These are phyloP conservation scores for Crithidia sp. DNA, from an alignment of 208 protist species.

Conservation along the genomic window DNA sequence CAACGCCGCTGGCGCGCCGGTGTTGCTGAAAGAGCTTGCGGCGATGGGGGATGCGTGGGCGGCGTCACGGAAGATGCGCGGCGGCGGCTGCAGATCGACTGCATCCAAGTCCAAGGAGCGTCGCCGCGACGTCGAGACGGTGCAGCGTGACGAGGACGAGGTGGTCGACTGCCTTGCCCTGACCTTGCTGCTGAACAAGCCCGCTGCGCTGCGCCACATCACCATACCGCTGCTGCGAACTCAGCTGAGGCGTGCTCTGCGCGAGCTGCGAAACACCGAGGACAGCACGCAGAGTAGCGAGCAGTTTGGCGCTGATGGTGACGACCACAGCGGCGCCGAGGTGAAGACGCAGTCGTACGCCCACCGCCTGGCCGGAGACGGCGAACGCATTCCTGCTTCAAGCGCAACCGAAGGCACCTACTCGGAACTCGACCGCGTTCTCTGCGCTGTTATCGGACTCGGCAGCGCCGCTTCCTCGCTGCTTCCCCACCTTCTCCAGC, in stretches of 20 bases:
- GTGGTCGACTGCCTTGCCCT: constrained; percentile 53
- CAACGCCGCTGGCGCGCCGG: constrained; percentile 14
- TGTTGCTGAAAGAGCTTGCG: constrained; percentile 32
- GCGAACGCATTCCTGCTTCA: too few species aligned
- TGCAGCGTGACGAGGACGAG: constrained; percentile 10
- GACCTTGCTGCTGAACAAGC: constrained; percentile 63
- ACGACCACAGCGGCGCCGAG: too few species aligned
- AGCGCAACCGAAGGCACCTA: too few species aligned
- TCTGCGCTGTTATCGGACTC: constrained; percentile 69
- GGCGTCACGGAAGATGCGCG: neutral
- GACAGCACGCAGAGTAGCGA: neutral
- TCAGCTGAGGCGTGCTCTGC: constrained; percentile 22
- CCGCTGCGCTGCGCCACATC: constrained; percentile 37
- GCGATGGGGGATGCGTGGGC: constrained; percentile 43
- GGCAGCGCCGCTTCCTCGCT: constrained; percentile 40
- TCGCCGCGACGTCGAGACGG: neutral
- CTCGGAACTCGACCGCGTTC: constrained; percentile 22
- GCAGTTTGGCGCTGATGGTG: too few species aligned
- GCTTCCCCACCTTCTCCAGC: constrained; percentile 43
- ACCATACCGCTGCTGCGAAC: constrained; percentile 52
- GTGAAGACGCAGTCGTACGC: too few species aligned
- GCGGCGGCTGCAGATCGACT: neutral
- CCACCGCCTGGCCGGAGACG: neutral
- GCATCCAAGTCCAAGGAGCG: neutral
- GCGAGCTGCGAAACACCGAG: neutral